Conservation (phyloP, 1,139 yeast species). For the Diutina siamensis region DNA sequence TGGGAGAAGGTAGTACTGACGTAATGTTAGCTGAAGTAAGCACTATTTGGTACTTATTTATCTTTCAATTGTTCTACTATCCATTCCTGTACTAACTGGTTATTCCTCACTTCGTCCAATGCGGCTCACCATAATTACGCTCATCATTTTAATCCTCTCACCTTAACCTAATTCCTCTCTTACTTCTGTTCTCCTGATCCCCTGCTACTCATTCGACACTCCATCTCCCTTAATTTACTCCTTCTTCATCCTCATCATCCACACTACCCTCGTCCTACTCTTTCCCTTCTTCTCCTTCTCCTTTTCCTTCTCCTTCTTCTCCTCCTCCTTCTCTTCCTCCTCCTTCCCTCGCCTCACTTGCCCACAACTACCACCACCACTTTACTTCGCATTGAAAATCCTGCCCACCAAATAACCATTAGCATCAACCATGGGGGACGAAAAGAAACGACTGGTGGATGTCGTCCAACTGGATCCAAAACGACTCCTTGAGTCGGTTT, state of each 20-base stretch:
- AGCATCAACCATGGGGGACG: conserved; percentile 2
- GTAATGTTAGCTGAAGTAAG: too few species aligned
- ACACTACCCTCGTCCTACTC: background rate
- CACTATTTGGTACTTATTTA: too few species aligned
- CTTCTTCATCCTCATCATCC: too few species aligned
- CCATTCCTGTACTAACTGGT: too few species aligned
- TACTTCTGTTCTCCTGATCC: background rate
- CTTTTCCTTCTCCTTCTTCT: background rate
- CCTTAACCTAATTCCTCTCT: background rate
- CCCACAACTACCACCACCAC: too few species aligned
- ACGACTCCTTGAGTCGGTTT: background rate
- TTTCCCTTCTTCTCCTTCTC: background rate
- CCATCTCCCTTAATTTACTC: too few species aligned
- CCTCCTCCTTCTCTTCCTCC: background rate
- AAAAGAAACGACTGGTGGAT: background rate
- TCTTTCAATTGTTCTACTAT: too few species aligned
- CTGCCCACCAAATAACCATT: background rate
- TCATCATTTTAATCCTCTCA: background rate
- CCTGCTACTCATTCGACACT: too few species aligned
- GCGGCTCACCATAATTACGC: too few species aligned
- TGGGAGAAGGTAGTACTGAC: too few species aligned
- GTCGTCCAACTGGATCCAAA: conserved; percentile 1
- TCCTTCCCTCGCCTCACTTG: too few species aligned
- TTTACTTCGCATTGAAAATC: background rate
- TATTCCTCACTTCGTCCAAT: too few species aligned